Base-by-base conservation (phyloP, 768 basidiomycete species). In the Phaeotremella fagi region DNA sequence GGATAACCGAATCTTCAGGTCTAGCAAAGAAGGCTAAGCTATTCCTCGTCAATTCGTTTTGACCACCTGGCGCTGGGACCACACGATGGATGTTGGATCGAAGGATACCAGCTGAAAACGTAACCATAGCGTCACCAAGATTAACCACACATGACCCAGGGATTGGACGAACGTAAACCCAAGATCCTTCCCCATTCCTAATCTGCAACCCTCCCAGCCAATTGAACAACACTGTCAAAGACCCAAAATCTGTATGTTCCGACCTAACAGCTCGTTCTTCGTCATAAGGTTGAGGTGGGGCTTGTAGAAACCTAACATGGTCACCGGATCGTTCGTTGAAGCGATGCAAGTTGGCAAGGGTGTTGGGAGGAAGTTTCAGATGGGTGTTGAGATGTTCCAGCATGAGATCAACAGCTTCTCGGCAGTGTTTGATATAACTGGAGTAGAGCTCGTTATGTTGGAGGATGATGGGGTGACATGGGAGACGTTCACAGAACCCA, bases 21-120 rank as follows among this genome's bases (percentile, higher is more conserved):
- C 85, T 78, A 0, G 79, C 82, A 73, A 86, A 85, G 72, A 80
- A 86, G 0, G 83, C 84, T 11, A 85, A 73, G 3, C 85, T 86
- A 80, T 82, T 85, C 7, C 85, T 78, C 27, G 80, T 80, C 26
- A 77, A 69, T 4, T 75, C 66, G 1, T 74, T 73, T 69, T 87
- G 85, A 3, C 70, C 59, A 5, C 82, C 81, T 0, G 85, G 85
- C 0, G 85, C 82, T 7, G 48, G 25, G 20, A 59, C 60, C 6
- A 84, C 83, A 27, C 83, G 79, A 64, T 85, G 84, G 18, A 84
- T 72, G 63, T 82, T 83, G 5, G 83, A 85, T 16, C 80, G 78
- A 18, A 85, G 77, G 46, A 84, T 81, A 1, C 83, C 82, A 1
- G 82, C 83, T 28, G 82, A 83, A 62, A 85, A 81, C 33, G 84